These are phyloP conservation scores for Orbilia blumenaviensis DNA, from an alignment of 2,329 filamentous ascomycete species.

Conservation along the genomic window DNA sequence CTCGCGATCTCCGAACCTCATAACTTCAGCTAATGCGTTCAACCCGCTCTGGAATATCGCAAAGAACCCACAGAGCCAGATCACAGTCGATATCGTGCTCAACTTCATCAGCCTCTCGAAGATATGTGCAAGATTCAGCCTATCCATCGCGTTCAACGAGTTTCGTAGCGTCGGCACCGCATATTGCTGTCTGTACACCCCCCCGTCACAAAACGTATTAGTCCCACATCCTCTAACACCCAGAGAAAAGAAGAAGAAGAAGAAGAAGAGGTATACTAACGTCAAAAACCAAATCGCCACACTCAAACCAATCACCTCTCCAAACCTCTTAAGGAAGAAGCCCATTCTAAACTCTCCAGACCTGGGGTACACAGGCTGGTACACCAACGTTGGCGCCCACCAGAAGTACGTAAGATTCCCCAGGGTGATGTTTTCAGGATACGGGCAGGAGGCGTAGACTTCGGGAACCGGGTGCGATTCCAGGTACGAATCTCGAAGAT, in stretches of 20 bases:
- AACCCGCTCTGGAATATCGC: conserved; percentile 92
- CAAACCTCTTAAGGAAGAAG: conserved; percentile 83
- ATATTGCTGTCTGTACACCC: conserved; percentile 72
- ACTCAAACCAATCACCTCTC: conserved; percentile 78
- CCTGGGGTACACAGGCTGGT: conserved; percentile 94
- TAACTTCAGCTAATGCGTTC: conserved; percentile 89
- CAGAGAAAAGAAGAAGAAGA: background rate
- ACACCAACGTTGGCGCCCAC: conserved; percentile 95
- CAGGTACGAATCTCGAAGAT: conserved; percentile 88
- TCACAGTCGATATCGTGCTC: conserved; percentile 91
- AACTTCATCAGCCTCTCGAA: conserved; percentile 91
- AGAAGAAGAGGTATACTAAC: conserved; percentile 59
- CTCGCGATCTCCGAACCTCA: conserved; percentile 87
- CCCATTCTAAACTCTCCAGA: conserved; percentile 82
- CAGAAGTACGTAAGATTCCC: conserved; percentile 92
- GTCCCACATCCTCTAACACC: background rate
- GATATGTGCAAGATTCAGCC: conserved; percentile 81
- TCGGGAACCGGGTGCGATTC: conserved; percentile 77
- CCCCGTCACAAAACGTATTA: too few relatives aligned
- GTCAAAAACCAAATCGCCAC: conserved; percentile 95
- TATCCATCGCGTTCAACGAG: conserved; percentile 85
- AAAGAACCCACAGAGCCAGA: conserved; percentile 88
- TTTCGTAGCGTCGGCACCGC: conserved; percentile 89
- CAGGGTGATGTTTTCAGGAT: conserved; percentile 89
- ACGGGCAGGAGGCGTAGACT: conserved; percentile 83